Base-by-base conservation (phyloP, 441 rosid species). In the Adansonia grandidieri region DNA sequence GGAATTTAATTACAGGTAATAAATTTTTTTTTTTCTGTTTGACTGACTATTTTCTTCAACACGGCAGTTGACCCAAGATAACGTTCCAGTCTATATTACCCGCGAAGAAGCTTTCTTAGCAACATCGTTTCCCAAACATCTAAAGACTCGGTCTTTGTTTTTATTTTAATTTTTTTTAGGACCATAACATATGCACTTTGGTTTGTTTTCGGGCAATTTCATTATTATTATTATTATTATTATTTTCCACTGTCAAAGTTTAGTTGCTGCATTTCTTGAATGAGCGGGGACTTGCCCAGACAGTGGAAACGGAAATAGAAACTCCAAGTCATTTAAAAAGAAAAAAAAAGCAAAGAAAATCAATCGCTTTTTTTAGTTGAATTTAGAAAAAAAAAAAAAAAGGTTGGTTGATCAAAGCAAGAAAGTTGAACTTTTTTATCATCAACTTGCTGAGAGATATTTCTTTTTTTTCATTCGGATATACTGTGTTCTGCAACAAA, bases 41-140 rank as follows among this genome's bases (percentile, higher is more conserved):
- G 84, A 80, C 78, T n/a, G 71, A 10, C 8, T 9, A 4, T 4
- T 11, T 8, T 24, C 8, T n/a, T 4, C 11, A 61, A 82, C 86
- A 67, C 86, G 88, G 85, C 73, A 56, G 73, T 85, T 83, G 87
- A 82, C 87, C 79, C 42, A 32, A 5, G 83, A 56, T 15, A 48
- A 37, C 32, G 45, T 54, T 17, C 1, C n/a, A 1, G 37, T 54
- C 75, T 57, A 5, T 4, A 14, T 8, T 45, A 17, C 71, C 70
- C 17, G 74, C 77, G 11, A 60, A 64, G 32, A 22, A 22, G 0
- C n/a, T 10, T 5, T 13, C 22, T 17, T 2, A 6, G 17, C 13
- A 3, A 11, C 37, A 9, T 47, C 9, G 5, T 57, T 53, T 1
- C 9, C 54, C 72, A 14, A 5, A 47, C 7, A 4, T 0, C 10